Conservation (phyloP, 2,329 filamentous ascomycete species). For the Penicillium sp. region DNA sequence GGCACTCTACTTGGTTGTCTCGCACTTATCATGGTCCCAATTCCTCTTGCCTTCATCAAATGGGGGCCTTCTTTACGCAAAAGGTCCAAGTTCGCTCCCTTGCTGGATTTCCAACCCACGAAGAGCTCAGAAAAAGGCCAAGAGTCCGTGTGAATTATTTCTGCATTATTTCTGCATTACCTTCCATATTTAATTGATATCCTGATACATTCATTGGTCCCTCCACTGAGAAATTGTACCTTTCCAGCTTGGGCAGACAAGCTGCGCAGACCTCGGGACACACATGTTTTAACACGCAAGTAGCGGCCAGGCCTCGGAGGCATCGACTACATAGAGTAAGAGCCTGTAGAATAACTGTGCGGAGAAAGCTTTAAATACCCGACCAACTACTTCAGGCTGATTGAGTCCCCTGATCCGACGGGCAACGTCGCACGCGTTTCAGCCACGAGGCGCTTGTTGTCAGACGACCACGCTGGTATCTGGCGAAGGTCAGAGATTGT, state of each 20-base stretch:
- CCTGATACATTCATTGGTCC: too few species aligned
- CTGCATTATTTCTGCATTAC: background rate
- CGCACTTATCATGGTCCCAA: slow-evolving; percentile 40
- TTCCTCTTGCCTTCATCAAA: slow-evolving; percentile 37
- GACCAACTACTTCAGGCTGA: background rate
- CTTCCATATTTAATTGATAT: background rate
- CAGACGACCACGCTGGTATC: slow-evolving; percentile 1
- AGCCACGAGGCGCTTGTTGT: background rate
- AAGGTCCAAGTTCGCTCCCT: slow-evolving; percentile 31
- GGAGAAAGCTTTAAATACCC: background rate
- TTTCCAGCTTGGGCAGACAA: too few species aligned
- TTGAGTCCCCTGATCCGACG: background rate
- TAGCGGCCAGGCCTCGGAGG: background rate
- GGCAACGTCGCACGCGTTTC: background rate
- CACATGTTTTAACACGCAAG: too few species aligned
- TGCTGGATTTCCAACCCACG: background rate
- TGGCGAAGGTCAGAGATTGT: background rate
- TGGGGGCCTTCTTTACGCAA: slow-evolving; percentile 33
- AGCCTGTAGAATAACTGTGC: background rate
- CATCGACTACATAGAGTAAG: background rate
- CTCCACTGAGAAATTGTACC: too few species aligned
- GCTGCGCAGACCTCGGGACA: too few species aligned
- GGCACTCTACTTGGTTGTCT: slow-evolving; percentile 42
- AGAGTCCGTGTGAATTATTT: slow-evolving; percentile 10
- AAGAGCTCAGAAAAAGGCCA: background rate